Evolutionary conservation across 768 basidiomycete species (phyloP), one percentile per base, ranked within the genome.

Genomic region (Candolleomyces aberdarensis): DNA sequence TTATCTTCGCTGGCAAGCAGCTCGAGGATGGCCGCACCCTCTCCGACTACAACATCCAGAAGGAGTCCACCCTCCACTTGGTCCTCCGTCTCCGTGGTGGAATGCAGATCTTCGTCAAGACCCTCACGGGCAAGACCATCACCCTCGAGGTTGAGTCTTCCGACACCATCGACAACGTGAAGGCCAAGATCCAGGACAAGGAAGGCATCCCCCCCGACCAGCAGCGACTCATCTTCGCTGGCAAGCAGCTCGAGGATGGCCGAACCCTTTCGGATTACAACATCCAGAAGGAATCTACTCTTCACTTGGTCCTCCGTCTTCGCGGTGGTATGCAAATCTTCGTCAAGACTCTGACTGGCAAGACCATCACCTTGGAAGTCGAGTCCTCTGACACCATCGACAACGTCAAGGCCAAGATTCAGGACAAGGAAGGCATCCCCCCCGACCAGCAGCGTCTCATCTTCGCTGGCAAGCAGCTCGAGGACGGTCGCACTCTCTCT

Each of bases 121-220:
- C 91, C 0, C 74, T 93, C 20, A 94, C 91, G 0, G 92, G 92
- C 36, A 94, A 95, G 80, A 95, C 93, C 1, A 96, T 96, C 67
- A 96, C 94, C 1, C 72, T 95, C n/a, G 94, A 96, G 71, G 94
- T 96, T 46, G 93, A 95, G 74, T 94, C 93, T 0, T 92, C 89
- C 0, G 92, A 95, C 72, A 94, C 94, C n/a, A 95, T 96, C 68
- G 94, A 96, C 71, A 93, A 94, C 64, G 92, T 95, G 20, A 89
- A 88, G 72, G 82, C 87, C 2, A 89, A 89, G 78, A 90, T 91
- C n/a, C 89, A 90, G 65, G 89, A 91, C 69, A 91, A 89, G 74
- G 90, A 91, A 63, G 90, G 90, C 0, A 92, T 91, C 32, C 89
- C 89, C 40, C 87, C 90, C 3, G 89, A 94, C 65, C 92, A 94